Conservation (phyloP, 208 protist genomes). For the Leishmania arabica region DNA sequence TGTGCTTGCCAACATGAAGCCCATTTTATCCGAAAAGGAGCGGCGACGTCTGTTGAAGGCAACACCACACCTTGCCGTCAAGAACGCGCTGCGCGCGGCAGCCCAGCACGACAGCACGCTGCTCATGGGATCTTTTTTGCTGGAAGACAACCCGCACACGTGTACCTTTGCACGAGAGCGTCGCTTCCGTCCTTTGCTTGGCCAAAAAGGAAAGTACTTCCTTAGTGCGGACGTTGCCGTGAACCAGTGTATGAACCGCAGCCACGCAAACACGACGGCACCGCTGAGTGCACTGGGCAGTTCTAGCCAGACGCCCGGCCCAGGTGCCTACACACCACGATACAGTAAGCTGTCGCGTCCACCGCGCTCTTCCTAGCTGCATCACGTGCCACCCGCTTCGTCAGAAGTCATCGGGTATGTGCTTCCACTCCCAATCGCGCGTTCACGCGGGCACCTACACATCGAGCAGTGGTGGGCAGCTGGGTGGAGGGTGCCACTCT, state of each 20-base stretch:
- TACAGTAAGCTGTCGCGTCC: conserved; percentile 71
- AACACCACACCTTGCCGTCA: conserved; percentile 56
- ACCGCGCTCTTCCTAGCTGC: conserved; percentile 21
- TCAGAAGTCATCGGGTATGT: background rate
- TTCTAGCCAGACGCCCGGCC: conserved; percentile 48
- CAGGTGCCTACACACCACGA: conserved; percentile 78
- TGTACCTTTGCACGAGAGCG: conserved; percentile 74
- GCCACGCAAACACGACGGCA: background rate
- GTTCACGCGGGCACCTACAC: background rate
- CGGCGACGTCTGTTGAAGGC: conserved; percentile 31
- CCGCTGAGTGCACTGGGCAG: conserved; percentile 3
- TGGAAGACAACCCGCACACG: conserved; percentile 49
- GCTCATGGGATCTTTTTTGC: conserved; percentile 60
- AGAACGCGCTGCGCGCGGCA: conserved; percentile 47
- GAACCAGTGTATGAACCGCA: conserved; percentile 36
- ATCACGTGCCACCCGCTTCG: background rate
- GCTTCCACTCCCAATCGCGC: background rate
- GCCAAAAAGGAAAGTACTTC: conserved; percentile 53
- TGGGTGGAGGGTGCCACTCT: background rate
- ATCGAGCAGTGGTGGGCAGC: background rate
- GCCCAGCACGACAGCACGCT: conserved; percentile 56
- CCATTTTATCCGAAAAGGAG: conserved; percentile 39
- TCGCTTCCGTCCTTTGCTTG: conserved; percentile 61
- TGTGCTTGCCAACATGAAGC: conserved; percentile 2
- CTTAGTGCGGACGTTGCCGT: conserved; percentile 51